Percentiles rank a stretch among this genome's conserved stretches.
Evolutionary conservation across 2,329 filamentous ascomycete species (phyloP).

Genomic region (Pseudohalonectria lignicola): DNA sequence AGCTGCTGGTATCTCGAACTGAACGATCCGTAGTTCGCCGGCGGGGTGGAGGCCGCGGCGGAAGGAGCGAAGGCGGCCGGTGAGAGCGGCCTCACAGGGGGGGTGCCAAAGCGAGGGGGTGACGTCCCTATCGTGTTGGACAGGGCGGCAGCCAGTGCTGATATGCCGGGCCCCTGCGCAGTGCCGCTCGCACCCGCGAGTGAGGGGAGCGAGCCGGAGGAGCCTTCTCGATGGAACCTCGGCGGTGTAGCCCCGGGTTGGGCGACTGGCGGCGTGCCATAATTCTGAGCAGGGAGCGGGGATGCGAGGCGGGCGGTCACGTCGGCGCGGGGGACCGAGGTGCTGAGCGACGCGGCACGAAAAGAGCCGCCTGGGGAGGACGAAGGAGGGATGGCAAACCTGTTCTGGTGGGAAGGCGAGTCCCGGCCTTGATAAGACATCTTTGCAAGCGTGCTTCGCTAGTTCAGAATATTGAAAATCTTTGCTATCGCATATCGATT

Average conservation of each 20-base stretch:
- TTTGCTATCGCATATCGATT: not conserved
- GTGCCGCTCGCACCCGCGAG: slow-evolving; percentile 55
- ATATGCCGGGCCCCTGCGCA: slow-evolving; percentile 67
- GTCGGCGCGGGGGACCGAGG: slow-evolving; percentile 45
- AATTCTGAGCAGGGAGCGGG: slow-evolving; percentile 33
- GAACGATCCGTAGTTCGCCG: slow-evolving; percentile 78
- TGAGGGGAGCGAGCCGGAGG: slow-evolving; percentile 42
- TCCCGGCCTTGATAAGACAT: slow-evolving; percentile 15
- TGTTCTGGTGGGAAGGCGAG: slow-evolving; percentile 13
- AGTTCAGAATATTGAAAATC: no score
- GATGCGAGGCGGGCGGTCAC: slow-evolving; percentile 51
- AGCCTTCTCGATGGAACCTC: slow-evolving; percentile 28
- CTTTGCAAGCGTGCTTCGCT: no score
- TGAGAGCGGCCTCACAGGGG: slow-evolving; percentile 46
- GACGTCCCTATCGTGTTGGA: slow-evolving; percentile 61
- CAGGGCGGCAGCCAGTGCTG: slow-evolving; percentile 80
- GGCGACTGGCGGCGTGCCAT: slow-evolving; percentile 16
- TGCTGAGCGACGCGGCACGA: slow-evolving; percentile 32
- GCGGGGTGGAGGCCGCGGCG: slow-evolving; percentile 24
- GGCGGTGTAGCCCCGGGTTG: slow-evolving; percentile 3
- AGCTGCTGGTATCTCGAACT: slow-evolving; percentile 50
- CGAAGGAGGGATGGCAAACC: slow-evolving; percentile 25
- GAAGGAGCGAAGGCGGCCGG: slow-evolving; percentile 36
- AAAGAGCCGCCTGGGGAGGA: slow-evolving; percentile 37
- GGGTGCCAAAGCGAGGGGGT: slow-evolving; percentile 60